Evolutionary conservation across 768 basidiomycete genomes (phyloP), one percentile per base, ranked within the genome.

Genomic region (Agaricus sinodeliciosus): DNA sequence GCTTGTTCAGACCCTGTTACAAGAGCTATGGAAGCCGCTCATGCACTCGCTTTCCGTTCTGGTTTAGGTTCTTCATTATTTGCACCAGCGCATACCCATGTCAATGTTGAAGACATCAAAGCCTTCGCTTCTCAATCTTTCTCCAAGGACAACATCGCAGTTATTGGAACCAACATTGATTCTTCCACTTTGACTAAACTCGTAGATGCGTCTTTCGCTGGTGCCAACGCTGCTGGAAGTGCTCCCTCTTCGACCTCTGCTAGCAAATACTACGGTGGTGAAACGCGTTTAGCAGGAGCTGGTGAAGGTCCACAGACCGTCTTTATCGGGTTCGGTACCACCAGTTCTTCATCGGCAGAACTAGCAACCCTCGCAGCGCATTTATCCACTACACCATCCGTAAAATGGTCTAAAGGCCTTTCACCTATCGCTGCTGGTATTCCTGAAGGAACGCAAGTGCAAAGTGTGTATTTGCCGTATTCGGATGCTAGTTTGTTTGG

Each of bases 1-100:
- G 88, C 84, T 12, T 65, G 71, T 42, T 67, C 73, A 43, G 73
- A 87, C 55, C 83, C 91, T 7, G 74, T 78, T 19, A 77, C 79
- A 1, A 75, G 77, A 60, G 94, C 94, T 39, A 57, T 98, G 52
- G 95, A 99, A 63, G 72, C 85, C 35, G 94, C 93, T 3, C 95
- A 98, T 67, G 69, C 79, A 41, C 75, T 94, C 54, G 94, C 95
- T 41, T 99, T 98, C 88, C 92, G 94, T 63, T 77, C 75, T 40
- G 95, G 95, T 13, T 92, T 98, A 61, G 95, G 95, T 60, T 79
- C 87, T 59, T 87, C 94, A 19, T 80, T 97, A 55, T 92, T 90
- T 69, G 87, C 93, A 16, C 73, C 85, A n/a, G 73, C 81, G 13
- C 83, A 89, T 63, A 71, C 71, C 55, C 70, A 77, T 59, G 68